These are phyloP conservation scores for Clarireedia monteithiana DNA, from an alignment of 2,329 filamentous ascomycete species.

Conservation along the genomic window DNA sequence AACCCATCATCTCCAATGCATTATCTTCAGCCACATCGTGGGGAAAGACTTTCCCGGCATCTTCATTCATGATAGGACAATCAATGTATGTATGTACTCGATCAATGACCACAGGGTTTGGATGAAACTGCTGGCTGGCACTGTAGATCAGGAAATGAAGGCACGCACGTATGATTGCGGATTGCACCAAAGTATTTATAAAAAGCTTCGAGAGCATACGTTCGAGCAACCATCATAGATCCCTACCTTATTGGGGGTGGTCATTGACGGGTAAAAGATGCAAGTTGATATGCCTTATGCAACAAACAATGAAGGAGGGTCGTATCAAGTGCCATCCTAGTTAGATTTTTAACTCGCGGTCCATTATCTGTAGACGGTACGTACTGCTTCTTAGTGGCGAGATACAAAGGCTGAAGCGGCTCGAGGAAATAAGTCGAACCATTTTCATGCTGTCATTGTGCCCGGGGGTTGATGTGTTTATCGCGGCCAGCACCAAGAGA, in stretches of 20 bases:
- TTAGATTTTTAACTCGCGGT: not conserved
- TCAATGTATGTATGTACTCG: not conserved
- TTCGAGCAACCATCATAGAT: not conserved
- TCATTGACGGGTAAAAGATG: conserved; percentile 5
- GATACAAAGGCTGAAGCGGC: no score
- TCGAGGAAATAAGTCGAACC: not conserved
- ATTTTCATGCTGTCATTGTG: conserved; percentile 1
- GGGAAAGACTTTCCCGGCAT: conserved; percentile 7
- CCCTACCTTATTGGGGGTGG: conserved; percentile 7
- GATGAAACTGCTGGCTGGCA: not conserved
- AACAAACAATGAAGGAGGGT: conserved; percentile 2
- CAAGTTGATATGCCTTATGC: conserved; percentile 4
- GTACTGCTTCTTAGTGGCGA: not conserved
- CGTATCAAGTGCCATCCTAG: not conserved
- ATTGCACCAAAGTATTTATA: conserved; percentile 9
- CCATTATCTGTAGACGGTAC: not conserved
- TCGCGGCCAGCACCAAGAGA: not conserved
- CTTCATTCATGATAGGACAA: conserved; percentile 6
- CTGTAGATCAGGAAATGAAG: not conserved
- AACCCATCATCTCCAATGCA: conserved; percentile 19
- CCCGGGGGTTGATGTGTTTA: not conserved
- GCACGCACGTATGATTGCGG: conserved; percentile 3
- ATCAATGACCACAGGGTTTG: not conserved
- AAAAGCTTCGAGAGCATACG: not conserved
- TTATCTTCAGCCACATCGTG: conserved; percentile 17